A percentile compares a stretch with the other conserved stretches of the same genome.
Conservation (phyloP, 345 rosid genomes). For the Psidium guajava region DNA sequence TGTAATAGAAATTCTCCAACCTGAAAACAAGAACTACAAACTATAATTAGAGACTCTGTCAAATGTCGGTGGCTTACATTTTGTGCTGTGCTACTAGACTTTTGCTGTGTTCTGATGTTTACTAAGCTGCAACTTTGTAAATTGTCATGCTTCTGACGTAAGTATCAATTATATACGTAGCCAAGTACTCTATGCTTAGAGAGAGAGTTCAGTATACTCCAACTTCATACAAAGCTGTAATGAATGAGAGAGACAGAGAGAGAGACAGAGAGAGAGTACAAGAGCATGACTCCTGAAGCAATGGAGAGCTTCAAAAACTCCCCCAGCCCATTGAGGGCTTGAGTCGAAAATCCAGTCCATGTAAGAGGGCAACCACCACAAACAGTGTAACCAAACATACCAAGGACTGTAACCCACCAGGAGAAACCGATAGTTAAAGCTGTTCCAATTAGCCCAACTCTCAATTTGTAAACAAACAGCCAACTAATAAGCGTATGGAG, state of each 20-base stretch:
- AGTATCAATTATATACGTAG: background rate
- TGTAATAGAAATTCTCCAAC: conserved; percentile 46
- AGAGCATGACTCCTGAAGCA: conserved; percentile 52
- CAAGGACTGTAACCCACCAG: conserved; percentile 46
- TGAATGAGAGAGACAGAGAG: background rate
- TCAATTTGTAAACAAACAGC: conserved; percentile 35
- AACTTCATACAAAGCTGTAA: background rate
- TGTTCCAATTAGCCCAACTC: conserved; percentile 36
- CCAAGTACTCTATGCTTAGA: background rate
- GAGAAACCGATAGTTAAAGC: conserved; percentile 43
- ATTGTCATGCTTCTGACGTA: background rate
- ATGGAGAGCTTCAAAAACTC: conserved; percentile 38
- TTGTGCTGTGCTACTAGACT: background rate
- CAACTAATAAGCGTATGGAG: conserved; percentile 33
- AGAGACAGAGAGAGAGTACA: conserved; percentile 6
- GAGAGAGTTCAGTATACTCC: background rate
- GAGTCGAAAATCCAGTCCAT: conserved; percentile 49
- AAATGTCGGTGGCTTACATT: background rate
- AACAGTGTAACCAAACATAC: conserved; percentile 23
- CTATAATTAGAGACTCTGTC: background rate
- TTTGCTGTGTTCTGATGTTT: background rate
- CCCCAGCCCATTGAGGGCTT: conserved; percentile 42
- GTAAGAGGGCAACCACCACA: conserved; percentile 42
- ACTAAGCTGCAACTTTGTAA: background rate
- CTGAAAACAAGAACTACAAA: conserved; percentile 11